These are phyloP conservation scores for Tetracladium marchalianum DNA, from an alignment of 495 filamentous ascomycete species.

Conservation along the genomic window DNA sequence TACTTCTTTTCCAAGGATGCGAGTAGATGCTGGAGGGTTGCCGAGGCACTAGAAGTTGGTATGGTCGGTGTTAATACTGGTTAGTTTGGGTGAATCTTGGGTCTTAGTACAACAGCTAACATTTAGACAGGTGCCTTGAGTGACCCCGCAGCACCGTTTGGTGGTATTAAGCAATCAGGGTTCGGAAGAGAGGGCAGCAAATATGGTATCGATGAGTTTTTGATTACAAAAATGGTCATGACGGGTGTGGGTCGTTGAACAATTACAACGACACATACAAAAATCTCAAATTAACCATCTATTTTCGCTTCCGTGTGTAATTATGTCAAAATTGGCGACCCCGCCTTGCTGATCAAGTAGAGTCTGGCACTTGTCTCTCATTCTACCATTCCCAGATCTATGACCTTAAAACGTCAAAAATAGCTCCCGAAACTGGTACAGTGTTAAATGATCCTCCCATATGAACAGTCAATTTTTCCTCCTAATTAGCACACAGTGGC, in stretches of 20 bases:
- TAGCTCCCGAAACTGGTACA: slow-evolving; percentile 45
- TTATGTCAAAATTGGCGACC: too few species aligned
- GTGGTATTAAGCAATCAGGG: slow-evolving; percentile 84
- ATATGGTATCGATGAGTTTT: slow-evolving; percentile 84
- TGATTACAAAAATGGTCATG: slow-evolving; percentile 74
- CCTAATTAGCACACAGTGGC: slow-evolving; percentile 49
- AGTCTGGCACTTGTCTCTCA: too few species aligned
- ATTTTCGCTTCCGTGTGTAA: too few species aligned
- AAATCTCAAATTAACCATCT: too few species aligned
- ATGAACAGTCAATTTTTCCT: slow-evolving; percentile 44
- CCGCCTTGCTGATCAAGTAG: too few species aligned
- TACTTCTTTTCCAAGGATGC: slow-evolving; percentile 73
- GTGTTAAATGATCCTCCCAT: slow-evolving; percentile 45
- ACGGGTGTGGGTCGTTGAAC: slow-evolving; percentile 37
- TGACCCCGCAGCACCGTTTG: slow-evolving; percentile 74
- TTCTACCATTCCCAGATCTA: too few species aligned
- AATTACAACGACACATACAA: too few species aligned
- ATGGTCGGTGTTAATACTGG: slow-evolving; percentile 84
- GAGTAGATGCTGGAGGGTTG: slow-evolving; percentile 58
- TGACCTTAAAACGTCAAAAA: slow-evolving; percentile 28
- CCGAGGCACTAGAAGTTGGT: slow-evolving; percentile 69
- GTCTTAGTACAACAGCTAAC: too few species aligned
- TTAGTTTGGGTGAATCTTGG: too few species aligned
- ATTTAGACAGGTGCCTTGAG: not conserved
- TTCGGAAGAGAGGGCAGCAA: slow-evolving; percentile 85